These are phyloP conservation scores for Arthrobotrys sphaeroides DNA, from an alignment of 2,329 filamentous ascomycete genomes.

Conservation along the genomic window DNA sequence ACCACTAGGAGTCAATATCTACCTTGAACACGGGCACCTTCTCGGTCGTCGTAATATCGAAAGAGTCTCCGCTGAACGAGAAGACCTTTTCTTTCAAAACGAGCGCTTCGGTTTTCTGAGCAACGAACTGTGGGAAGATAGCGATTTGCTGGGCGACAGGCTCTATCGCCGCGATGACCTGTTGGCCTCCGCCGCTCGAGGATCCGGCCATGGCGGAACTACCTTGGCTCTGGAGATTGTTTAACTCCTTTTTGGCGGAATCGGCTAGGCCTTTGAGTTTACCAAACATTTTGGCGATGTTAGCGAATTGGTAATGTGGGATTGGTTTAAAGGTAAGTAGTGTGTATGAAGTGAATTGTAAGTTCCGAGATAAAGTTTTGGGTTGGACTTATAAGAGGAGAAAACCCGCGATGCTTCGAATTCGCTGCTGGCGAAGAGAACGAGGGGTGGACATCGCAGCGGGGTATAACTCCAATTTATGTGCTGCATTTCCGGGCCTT, in stretches of 20 bases:
- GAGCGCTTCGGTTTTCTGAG: conserved; percentile 62
- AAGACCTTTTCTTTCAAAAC: conserved; percentile 71
- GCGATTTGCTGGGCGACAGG: conserved; percentile 33
- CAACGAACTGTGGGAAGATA: conserved; percentile 45
- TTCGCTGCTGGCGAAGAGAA: not conserved
- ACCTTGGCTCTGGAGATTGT: conserved; percentile 7
- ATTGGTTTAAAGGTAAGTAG: not conserved
- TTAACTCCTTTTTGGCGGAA: conserved; percentile 16
- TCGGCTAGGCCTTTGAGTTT: conserved; percentile 33
- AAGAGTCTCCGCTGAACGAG: conserved; percentile 72
- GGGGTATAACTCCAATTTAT: conserved; percentile 1
- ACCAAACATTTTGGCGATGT: conserved; percentile 36
- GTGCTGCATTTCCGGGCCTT: not conserved
- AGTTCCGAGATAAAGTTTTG: not conserved
- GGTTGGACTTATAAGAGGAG: not conserved
- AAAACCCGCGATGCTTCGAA: not conserved
- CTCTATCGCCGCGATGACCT: not conserved
- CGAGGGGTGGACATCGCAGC: not conserved
- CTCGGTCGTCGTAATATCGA: conserved; percentile 69
- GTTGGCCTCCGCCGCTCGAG: not conserved
- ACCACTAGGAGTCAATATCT: too few relatives aligned
- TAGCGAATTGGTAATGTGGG: not conserved
- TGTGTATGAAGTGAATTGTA: not conserved
- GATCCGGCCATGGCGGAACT: conserved; percentile 4
- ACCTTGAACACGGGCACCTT: conserved; percentile 67